Conservation (phyloP, 768 basidiomycete species). For the Trichaptum fuscoviolaceum region DNA sequence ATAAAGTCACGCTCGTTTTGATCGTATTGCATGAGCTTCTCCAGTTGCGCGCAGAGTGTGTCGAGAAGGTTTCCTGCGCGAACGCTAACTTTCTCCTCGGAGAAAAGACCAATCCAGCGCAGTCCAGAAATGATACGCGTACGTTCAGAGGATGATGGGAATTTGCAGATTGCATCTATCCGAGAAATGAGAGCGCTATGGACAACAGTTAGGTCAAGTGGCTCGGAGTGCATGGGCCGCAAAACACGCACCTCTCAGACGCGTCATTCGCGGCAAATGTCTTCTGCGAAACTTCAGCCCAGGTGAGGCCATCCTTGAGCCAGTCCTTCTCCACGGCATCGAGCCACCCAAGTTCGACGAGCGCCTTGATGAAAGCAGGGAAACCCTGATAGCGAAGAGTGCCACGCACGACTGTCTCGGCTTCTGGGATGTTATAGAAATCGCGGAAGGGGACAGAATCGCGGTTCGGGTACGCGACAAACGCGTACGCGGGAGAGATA, state of each 20-base stretch:
- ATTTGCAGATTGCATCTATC: conserved; percentile 63
- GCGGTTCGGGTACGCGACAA: conserved; percentile 96
- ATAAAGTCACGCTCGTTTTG: conserved; percentile 91
- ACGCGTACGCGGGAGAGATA: conserved; percentile 92
- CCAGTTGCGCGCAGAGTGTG: conserved; percentile 87
- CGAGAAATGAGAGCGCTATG: conserved; percentile 66
- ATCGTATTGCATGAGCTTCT: conserved; percentile 89
- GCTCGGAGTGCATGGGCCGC: conserved; percentile 3
- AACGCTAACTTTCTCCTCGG: conserved; percentile 51
- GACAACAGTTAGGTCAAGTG: not conserved
- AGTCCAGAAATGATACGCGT: conserved; percentile 83
- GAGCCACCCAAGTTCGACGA: conserved; percentile 87
- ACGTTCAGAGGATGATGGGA: conserved; percentile 67
- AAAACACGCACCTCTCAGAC: conserved; percentile 55
- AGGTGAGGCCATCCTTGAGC: conserved; percentile 69
- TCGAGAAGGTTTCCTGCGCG: conserved; percentile 80
- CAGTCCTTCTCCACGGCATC: conserved; percentile 72
- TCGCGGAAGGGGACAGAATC: conserved; percentile 88
- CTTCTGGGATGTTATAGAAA: conserved; percentile 91
- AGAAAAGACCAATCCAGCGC: conserved; percentile 93
- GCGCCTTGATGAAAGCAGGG: conserved; percentile 86
- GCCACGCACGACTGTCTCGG: conserved; percentile 87
- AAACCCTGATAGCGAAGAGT: conserved; percentile 95
- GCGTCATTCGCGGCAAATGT: conserved; percentile 63
- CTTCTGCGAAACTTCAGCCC: conserved; percentile 79